Conservation (phyloP, 176 grass and related monocot species). For the Cocos nucifera region DNA sequence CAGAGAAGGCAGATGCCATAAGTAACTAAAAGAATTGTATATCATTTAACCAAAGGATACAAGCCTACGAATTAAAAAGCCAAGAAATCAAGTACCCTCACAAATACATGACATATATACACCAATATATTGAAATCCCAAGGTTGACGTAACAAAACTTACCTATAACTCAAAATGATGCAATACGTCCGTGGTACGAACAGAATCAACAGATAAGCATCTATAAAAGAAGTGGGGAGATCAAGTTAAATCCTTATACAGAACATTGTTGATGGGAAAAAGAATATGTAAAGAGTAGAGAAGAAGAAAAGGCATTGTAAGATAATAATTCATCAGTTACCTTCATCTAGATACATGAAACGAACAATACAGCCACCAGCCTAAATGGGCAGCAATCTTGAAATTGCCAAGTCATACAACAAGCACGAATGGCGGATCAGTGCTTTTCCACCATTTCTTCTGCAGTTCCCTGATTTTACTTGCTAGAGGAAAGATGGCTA, state of each 20-base stretch:
- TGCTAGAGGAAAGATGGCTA: slow-evolving; percentile 39
- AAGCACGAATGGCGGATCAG: slow-evolving; percentile 11
- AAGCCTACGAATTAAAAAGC: slow-evolving; percentile 6
- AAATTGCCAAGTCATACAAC: slow-evolving; percentile 16
- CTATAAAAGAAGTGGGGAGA: slow-evolving; percentile 8
- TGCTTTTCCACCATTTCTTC: slow-evolving; percentile 11
- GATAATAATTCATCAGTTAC: background rate
- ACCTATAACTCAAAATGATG: slow-evolving; percentile 29
- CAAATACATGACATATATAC: slow-evolving; percentile 29
- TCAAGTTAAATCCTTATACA: slow-evolving; percentile 3
- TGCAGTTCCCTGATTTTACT: slow-evolving; percentile 31
- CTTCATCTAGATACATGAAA: background rate
- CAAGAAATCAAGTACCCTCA: background rate
- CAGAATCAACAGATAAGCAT: slow-evolving; percentile 11
- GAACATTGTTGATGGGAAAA: background rate
- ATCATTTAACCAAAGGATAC: slow-evolving; percentile 20
- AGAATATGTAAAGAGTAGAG: slow-evolving; percentile 4
- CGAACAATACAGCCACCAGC: background rate
- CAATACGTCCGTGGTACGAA: slow-evolving; percentile 11
- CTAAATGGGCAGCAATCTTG: slow-evolving; percentile 18
- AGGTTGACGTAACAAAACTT: slow-evolving; percentile 20
- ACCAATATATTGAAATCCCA: slow-evolving; percentile 11
- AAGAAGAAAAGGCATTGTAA: slow-evolving; percentile 11
- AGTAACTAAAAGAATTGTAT: background rate
- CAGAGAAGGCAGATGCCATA: too few relatives aligned